Percentiles rank a stretch among this genome's conserved stretches.
These are phyloP conservation scores for Erigeron canadensis DNA, from an alignment of 129 eudicot genomes.

Conservation along the genomic window DNA sequence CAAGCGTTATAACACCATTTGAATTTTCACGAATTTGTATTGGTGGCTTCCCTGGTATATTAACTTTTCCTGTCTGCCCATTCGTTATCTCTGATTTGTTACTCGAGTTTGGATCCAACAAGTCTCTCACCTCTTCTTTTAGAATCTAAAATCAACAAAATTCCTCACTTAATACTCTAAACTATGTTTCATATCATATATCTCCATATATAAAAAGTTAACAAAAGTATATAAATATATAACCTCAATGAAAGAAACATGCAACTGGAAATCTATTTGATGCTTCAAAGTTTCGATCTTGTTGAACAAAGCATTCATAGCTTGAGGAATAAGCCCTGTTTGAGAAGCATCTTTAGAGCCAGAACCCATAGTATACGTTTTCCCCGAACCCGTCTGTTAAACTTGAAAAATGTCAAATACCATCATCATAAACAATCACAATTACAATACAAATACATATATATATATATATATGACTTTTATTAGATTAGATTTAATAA, in stretches of 20 bases:
- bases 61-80: constrained; percentile 65
- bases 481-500: background rate
- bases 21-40: constrained; percentile 98
- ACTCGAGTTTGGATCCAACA: constrained; percentile 67
- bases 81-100: constrained; percentile 69
- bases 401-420: constrained; percentile 31
- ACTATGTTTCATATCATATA: background rate
- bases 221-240: background rate
- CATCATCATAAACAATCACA: constrained; percentile 13
- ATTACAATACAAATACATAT: background rate
- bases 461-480: no score
- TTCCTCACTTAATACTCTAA: constrained; percentile 16
- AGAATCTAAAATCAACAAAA: constrained; percentile 56
- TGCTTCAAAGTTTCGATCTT: constrained; percentile 78
- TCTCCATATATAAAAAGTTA: background rate
- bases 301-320: constrained; percentile 76
- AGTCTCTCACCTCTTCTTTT: constrained; percentile 97
- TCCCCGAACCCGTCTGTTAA: constrained; percentile 95
- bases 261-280: constrained; percentile 77
- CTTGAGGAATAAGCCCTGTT: constrained; percentile 84
- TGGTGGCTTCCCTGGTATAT: constrained; percentile 82
- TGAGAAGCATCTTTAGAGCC: constrained; percentile 70
- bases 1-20: constrained; percentile 93
- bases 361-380: constrained; percentile 98
- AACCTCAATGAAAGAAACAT: constrained; percentile 98